Evolutionary conservation across 2,329 filamentous ascomycete species (phyloP).

Genomic region (Gaeumannomyces tritici): DNA sequence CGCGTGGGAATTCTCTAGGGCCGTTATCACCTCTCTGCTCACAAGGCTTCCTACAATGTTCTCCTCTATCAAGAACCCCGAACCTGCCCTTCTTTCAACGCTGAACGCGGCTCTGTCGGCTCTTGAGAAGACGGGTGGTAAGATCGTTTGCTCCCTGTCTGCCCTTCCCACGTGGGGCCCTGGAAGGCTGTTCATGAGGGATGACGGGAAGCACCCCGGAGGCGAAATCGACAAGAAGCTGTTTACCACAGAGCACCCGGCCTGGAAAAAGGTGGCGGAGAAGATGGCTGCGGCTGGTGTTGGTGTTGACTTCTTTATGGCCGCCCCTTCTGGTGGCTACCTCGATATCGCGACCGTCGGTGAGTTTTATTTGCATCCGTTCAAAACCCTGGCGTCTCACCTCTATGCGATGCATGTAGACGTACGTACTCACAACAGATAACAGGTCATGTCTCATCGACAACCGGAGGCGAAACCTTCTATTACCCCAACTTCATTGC

Average conservation of each 20-base stretch:
- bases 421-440: not conserved
- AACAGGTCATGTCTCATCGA: slow-evolving; percentile 68
- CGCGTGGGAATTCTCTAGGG: slow-evolving; percentile 24
- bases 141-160: slow-evolving; percentile 79
- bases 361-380: slow-evolving; percentile 28
- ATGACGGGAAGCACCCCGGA: slow-evolving; percentile 77
- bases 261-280: slow-evolving; percentile 75
- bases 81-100: slow-evolving; percentile 77
- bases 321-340: slow-evolving; percentile 81
- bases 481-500: slow-evolving; percentile 96
- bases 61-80: slow-evolving; percentile 77
- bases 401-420: not conserved
- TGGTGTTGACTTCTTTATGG: slow-evolving; percentile 90
- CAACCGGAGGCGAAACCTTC: slow-evolving; percentile 90
- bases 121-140: slow-evolving; percentile 79
- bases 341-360: slow-evolving; percentile 88
- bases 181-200: slow-evolving; percentile 72
- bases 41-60: slow-evolving; percentile 78
- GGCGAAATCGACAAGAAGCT: slow-evolving; percentile 90
- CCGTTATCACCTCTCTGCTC: slow-evolving; percentile 81
- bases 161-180: slow-evolving; percentile 90
- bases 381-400: not conserved
- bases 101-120: slow-evolving; percentile 78
- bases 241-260: slow-evolving; percentile 80
- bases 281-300: slow-evolving; percentile 83